Evolutionary conservation across 2,329 filamentous ascomycete species (phyloP).

Genomic region (Elsinoe perseae): DNA sequence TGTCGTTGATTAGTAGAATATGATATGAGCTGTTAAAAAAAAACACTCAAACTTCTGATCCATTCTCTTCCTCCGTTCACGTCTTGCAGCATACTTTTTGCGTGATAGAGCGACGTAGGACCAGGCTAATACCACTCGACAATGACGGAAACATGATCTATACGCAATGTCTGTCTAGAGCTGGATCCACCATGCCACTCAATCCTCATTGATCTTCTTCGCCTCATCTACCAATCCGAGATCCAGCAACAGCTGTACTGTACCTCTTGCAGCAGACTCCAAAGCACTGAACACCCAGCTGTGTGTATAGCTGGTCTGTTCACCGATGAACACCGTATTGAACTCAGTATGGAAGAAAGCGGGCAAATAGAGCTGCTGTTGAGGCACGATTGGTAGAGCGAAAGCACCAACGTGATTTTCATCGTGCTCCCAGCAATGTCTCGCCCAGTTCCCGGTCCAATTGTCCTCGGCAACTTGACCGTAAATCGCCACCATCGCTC

Average conservation of each 20-base stretch:
- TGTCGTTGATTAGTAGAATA: no score
- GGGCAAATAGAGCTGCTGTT: constrained; percentile 62
- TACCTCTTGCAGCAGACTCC: constrained; percentile 59
- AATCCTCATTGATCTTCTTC: constrained; percentile 54
- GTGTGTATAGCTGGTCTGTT: constrained; percentile 51
- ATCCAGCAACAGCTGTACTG: constrained; percentile 55
- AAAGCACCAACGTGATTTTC: constrained; percentile 55
- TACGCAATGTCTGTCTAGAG: not conserved
- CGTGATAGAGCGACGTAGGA: no score
- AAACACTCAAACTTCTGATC: no score
- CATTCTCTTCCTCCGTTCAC: no score
- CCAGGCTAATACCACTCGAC: no score
- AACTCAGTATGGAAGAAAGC: constrained; percentile 65
- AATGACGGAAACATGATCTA: not conserved
- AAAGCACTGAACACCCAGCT: constrained; percentile 62
- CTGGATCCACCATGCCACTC: constrained; percentile 61
- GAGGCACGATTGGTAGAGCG: constrained; percentile 52
- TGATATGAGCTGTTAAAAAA: no score
- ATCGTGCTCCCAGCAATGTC: constrained; percentile 59
- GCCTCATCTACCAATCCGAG: constrained; percentile 63
- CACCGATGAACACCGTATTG: constrained; percentile 56
- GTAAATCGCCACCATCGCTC: constrained; percentile 60
- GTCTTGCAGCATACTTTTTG: no score
- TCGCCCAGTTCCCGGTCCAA: constrained; percentile 57
- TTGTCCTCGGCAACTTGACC: constrained; percentile 52